Conservation (phyloP, 2,329 filamentous ascomycete species). For the Ilyonectria robusta region DNA sequence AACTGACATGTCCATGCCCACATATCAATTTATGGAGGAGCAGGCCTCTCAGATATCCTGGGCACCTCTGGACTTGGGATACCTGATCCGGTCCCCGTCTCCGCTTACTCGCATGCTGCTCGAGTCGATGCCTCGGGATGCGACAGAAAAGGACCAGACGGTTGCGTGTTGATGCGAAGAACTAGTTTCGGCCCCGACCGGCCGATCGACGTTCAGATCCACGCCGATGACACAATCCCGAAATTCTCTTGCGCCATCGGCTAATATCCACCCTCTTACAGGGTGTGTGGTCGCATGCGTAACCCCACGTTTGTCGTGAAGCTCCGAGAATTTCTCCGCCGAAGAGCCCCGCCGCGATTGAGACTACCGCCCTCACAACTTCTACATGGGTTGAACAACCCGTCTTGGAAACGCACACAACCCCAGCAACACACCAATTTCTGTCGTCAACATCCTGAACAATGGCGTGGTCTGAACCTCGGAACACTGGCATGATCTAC, state of each 20-base stretch:
- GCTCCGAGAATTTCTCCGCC: slow-evolving; percentile 47
- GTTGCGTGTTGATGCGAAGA: slow-evolving; percentile 20
- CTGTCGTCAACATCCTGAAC: slow-evolving; percentile 32
- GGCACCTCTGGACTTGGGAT: slow-evolving; percentile 45
- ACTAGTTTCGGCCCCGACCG: slow-evolving; percentile 1
- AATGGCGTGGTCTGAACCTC: slow-evolving; percentile 61
- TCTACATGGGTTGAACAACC: slow-evolving; percentile 19
- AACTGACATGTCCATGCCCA: slow-evolving; percentile 39
- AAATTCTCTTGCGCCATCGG: slow-evolving; percentile 37
- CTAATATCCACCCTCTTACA: slow-evolving; percentile 22
- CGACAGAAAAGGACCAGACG: slow-evolving; percentile 34
- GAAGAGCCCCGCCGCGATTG: slow-evolving; percentile 4
- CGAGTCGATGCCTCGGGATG: slow-evolving; percentile 44
- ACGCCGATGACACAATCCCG: slow-evolving; percentile 36
- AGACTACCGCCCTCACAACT: slow-evolving; percentile 16
- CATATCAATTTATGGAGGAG: slow-evolving; percentile 48
- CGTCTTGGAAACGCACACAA: slow-evolving; percentile 8
- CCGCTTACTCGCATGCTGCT: slow-evolving; percentile 47
- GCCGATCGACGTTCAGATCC: slow-evolving; percentile 14
- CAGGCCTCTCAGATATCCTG: slow-evolving; percentile 46
- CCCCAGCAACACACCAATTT: slow-evolving; percentile 3
- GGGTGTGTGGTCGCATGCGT: slow-evolving; percentile 1
- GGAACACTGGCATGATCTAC: slow-evolving; percentile 61
- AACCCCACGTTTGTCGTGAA: slow-evolving; percentile 29
- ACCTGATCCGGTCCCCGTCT: slow-evolving; percentile 45